Evolutionary conservation across 257 asterid genomes (phyloP), one percentile per base, ranked within the genome.

Genomic region (Solanum medicagineum): DNA sequence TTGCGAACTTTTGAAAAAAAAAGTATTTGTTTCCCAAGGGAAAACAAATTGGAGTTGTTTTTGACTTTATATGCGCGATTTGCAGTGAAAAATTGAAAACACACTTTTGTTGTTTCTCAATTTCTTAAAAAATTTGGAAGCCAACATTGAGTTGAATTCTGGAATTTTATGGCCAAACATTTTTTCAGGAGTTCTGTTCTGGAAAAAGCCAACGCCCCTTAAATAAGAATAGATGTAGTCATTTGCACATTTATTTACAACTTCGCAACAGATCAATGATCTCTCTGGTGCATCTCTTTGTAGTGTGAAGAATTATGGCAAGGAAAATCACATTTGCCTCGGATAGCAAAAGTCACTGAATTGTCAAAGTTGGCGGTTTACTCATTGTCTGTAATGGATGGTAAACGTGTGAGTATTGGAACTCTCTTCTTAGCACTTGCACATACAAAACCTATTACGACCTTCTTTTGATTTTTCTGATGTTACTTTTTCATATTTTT

Each of bases 261-360:
- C 20, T 19, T 69, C 53, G 17, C 51, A 51, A 11, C 19, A 53
- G 83, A 16, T 10, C 26, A 53, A 17, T 29, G 2, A 53, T 10
- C 20, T 73, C 53, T 53, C 16, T 79, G 6, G 65, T 70, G 65
- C 65, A 79, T 79, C 49, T 51, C 87, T 45, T 87, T 87, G 19
- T 88, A 95, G 99, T 94, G 97, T 69, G 89, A 87, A 80, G 97
- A 95, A 88, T 84, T 94, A 85, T 94, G 98, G 98, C 79, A 47
- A 73, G 93, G 93, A 87, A 95, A 94, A 87, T 94, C 95, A 81
- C 98, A 95, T 89, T 84, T 95, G 85, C 98, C 99, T 60, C 97
- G 94, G 44, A 47, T 91, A 79, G 87, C 95, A 3, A 94, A 92
- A 86, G 89, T 63, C 66, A 90, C 44, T 20, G 93, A 94, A 85